Base-by-base conservation (phyloP, 495 filamentous ascomycete genomes). In the Geoglossum glabrum region DNA sequence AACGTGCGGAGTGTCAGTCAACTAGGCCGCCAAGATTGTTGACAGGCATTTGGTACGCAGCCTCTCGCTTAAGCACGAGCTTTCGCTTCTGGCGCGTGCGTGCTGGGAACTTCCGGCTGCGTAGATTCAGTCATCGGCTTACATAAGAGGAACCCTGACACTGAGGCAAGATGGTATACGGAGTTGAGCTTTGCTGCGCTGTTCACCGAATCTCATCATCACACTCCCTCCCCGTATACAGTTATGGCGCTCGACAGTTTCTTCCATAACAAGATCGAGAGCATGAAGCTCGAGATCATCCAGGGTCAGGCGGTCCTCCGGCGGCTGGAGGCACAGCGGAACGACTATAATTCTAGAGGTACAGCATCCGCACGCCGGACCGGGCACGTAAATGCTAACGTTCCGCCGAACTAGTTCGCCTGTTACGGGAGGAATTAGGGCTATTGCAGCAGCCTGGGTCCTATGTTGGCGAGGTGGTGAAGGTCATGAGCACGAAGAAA, bases 401-500 rank as follows among this genome's bases (percentile, higher is more conserved):
- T 30, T 54, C 25, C 17, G 45, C 23, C n/a, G 34, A 25, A 28
- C 2, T 10, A 67, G 92, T 99, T 64, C 87, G 92, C 52, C 76
- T 97, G 66, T 75, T 99, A 65, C 79, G 92, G 64, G 92, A 99
- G 74, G 92, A 98, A 76, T 80, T 98, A 17, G 92, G 92, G 55
- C 76, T 98, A 62, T 75, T 98, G 59, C 92, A 98, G 70, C 92
- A 98, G 68, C 92, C 92, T 21, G 92, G 93, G 31, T 97, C 92
- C 8, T 98, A 99, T 65, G 92, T 99, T 46, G 92, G 92, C 38
- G 92, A 99, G 73, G 92, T 99, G 47, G 92, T 99, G 60, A 97
- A 97, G 75, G 92, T 97, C 56, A 99, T 99, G 92, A 82, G 93
- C 67, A 99, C 92, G 61, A 99, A 99, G 72, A 95, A 97, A 73